Evolutionary conservation across 768 basidiomycete genomes (phyloP).

Genomic region (Pleurotus djamor): DNA sequence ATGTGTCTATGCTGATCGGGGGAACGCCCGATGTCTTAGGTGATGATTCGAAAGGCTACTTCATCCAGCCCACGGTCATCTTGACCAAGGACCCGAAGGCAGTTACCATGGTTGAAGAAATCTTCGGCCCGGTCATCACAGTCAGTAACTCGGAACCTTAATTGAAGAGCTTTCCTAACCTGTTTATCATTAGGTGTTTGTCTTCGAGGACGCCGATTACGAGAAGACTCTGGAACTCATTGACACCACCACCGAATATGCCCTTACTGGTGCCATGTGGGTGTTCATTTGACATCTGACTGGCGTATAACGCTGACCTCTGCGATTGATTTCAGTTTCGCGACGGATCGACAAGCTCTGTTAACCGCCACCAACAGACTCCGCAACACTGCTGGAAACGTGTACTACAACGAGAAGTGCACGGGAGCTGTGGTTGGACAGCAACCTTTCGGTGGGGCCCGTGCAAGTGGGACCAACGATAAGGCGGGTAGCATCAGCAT

Average conservation of each 20-base stretch:
- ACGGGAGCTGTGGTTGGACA: constrained; percentile 98
- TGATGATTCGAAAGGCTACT: constrained; percentile 92
- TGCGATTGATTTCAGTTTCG: constrained; percentile 54
- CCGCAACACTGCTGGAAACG: constrained; percentile 91
- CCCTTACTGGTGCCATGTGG: constrained; percentile 92
- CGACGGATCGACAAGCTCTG: constrained; percentile 77
- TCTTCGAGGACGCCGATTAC: constrained; percentile 85
- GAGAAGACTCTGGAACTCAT: constrained; percentile 87
- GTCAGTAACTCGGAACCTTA: constrained; percentile 33
- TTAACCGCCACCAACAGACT: constrained; percentile 78
- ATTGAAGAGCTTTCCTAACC: background rate
- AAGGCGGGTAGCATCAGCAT: constrained; percentile 84
- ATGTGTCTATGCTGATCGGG: background rate
- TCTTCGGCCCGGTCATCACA: constrained; percentile 95
- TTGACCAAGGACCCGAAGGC: constrained; percentile 87
- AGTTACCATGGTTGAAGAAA: constrained; percentile 90
- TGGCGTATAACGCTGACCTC: constrained; percentile 8
- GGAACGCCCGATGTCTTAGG: constrained; percentile 30
- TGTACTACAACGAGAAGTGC: constrained; percentile 98
- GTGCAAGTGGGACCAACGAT: constrained; percentile 95
- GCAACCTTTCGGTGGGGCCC: constrained; percentile 95
- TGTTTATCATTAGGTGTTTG: constrained; percentile 56
- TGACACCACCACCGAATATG: constrained; percentile 85
- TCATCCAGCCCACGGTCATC: constrained; percentile 92
- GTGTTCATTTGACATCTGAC: constrained; percentile 23